phyloP scores from a whole-genome alignment of 495 filamentous ascomycete genomes.

The Aspergillus nidulans region DNA sequence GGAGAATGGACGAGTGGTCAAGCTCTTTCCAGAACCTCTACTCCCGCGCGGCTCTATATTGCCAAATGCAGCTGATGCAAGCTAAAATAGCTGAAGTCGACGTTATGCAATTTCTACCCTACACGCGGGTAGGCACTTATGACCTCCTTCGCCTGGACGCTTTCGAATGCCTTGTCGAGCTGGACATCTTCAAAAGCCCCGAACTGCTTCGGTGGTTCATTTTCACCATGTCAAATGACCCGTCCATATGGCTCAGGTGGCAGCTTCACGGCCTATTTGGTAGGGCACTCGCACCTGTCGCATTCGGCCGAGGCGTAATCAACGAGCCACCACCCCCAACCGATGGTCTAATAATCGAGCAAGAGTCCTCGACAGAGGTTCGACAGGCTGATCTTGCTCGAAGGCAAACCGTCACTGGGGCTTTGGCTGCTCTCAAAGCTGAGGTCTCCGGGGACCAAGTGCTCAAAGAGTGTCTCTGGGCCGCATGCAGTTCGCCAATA shows the following conservation, averaged over 20 bases:
- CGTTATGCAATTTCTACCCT: slow-evolving; percentile 69
- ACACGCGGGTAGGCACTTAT: slow-evolving; percentile 70
- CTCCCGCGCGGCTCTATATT: slow-evolving; percentile 76
- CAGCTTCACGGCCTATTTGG: slow-evolving; percentile 64
- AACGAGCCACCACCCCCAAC: slow-evolving; percentile 28
- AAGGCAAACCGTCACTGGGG: slow-evolving; percentile 69
- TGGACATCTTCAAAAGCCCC: slow-evolving; percentile 63
- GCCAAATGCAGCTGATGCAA: slow-evolving; percentile 68
- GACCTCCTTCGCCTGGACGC: slow-evolving; percentile 79
- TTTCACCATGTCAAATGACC: slow-evolving; percentile 65
- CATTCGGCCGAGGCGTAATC: slow-evolving; percentile 58
- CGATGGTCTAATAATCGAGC: slow-evolving; percentile 75
- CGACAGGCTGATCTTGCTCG: slow-evolving; percentile 67
- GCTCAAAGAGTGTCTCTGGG: slow-evolving; percentile 71
- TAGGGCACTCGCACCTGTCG: slow-evolving; percentile 70
- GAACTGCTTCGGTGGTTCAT: slow-evolving; percentile 67
- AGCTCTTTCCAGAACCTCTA: slow-evolving; percentile 89
- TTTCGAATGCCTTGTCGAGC: slow-evolving; percentile 73
- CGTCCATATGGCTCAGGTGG: slow-evolving; percentile 74
- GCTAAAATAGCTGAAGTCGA: slow-evolving; percentile 59
- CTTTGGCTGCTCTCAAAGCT: slow-evolving; percentile 66
- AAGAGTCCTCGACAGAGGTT: slow-evolving; percentile 62
- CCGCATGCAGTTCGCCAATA: slow-evolving; percentile 63
- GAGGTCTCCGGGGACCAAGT: slow-evolving; percentile 59
- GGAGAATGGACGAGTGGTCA: slow-evolving; percentile 91